These are phyloP conservation scores for Aspergillus tubingensis DNA, from an alignment of 2,329 filamentous ascomycete genomes.

Conservation along the genomic window DNA sequence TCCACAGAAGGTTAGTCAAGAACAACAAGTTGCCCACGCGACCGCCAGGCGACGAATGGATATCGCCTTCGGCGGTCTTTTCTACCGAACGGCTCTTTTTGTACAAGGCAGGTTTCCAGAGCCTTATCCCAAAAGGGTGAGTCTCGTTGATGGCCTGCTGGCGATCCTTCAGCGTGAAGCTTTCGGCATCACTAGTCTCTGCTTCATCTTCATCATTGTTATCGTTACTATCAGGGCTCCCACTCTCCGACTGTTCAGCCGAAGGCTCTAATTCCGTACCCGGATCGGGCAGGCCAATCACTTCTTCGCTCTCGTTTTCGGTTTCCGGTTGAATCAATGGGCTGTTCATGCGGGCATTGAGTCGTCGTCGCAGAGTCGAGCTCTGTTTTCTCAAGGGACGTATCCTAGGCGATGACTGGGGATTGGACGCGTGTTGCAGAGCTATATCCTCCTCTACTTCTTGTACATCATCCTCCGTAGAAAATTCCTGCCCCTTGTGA, in stretches of 20 bases:
- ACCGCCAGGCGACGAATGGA: constrained; percentile 89
- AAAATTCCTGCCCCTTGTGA: constrained; percentile 82
- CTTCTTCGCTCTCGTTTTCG: constrained; percentile 41
- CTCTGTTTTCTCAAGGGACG: constrained; percentile 36
- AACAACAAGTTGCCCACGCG: constrained; percentile 82
- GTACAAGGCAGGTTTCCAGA: constrained; percentile 98
- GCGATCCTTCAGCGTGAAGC: constrained; percentile 94
- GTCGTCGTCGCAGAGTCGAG: constrained; percentile 45
- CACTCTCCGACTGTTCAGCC: constrained; percentile 22
- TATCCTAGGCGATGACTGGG: constrained; percentile 38
- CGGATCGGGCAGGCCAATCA: constrained; percentile 37
- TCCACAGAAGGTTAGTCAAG: constrained; percentile 89
- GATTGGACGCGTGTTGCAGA: constrained; percentile 37
- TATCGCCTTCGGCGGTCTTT: constrained; percentile 93
- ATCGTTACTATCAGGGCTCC: constrained; percentile 29
- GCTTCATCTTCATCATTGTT: constrained; percentile 66
- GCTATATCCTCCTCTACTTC: constrained; percentile 74
- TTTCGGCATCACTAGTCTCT: constrained; percentile 87
- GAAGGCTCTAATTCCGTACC: constrained; percentile 26
- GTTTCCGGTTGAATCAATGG: constrained; percentile 40
- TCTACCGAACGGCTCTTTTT: constrained; percentile 97
- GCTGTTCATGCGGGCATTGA: constrained; percentile 31
- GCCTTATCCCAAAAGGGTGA: constrained; percentile 96
- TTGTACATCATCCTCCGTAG: constrained; percentile 80
- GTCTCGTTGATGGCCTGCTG: constrained; percentile 98